Base-by-base conservation (phyloP, 441 rosid species). In the Populus tomentosa region DNA sequence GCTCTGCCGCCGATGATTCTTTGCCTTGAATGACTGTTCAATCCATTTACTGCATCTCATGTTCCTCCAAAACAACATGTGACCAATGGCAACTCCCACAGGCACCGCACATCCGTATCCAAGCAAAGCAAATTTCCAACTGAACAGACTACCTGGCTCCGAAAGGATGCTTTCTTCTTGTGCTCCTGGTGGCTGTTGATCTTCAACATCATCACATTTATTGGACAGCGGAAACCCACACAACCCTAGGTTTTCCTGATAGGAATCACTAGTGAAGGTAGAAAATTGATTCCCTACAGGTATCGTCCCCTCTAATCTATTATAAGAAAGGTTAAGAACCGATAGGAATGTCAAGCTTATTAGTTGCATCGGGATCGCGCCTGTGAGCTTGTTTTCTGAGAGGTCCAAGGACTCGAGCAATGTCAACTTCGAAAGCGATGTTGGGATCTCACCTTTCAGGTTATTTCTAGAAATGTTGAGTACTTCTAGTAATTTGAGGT, bases 161-260 rank as follows among this genome's bases (percentile, higher is more conserved):
- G 21, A 53, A 53, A 53, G 61, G n/a, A 18, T 53, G 61, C 9
- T 53, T 18, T 53, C 61, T 53, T 18, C 1, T 18, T 53, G 61
- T 1, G 21, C 61, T 18, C 8, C 30, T 9, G 66, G 21, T 23
- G 23, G 11, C 23, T 53, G n/a, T 8, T 10, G 69, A 28, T 21
- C 14, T 13, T 28, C 70, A 59, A 28, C 78, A 10, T 13, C 59
- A 10, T 24, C 8, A n/a, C 82, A 75, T 75, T 63, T 65, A 14
- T 70, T 30, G 0, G 72, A 50, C 7, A 79, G n/a, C 6, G 82
- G 78, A 2, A 64, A 65, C 75, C 82, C 82, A 36, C 78, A 75
- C 63, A 79, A 14, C 9, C 82, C 72, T 35, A 11, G 1, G 36
- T 70, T 79, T n/a, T 72, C 75, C 6, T n/a, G 3, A n/a, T 63